A percentile compares a stretch with the other conserved stretches of the same genome.
Conservation (phyloP, 208 protist species). For the Wallacemonas rigidus region DNA sequence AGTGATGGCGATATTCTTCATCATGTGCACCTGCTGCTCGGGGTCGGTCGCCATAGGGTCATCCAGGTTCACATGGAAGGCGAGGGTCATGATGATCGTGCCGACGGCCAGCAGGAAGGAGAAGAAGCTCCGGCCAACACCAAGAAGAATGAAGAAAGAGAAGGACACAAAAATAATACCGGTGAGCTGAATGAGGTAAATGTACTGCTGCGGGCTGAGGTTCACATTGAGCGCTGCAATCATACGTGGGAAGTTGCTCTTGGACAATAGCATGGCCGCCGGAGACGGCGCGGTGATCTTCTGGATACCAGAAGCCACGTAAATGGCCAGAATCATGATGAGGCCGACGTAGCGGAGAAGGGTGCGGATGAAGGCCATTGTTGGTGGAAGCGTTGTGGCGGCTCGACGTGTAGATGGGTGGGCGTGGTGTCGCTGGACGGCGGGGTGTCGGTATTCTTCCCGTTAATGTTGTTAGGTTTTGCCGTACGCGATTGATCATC, state of each 20-base stretch:
- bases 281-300: conserved; percentile 50
- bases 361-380: conserved; percentile 29
- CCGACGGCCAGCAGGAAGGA: conserved; percentile 63
- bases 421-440: too few species aligned
- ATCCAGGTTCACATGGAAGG: conserved; percentile 63
- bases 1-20: conserved; percentile 63
- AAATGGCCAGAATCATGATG: conserved; percentile 50
- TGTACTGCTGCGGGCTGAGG: conserved; percentile 45
- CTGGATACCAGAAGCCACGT: conserved; percentile 57
- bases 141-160: conserved; percentile 81
- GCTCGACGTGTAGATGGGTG: too few species aligned
- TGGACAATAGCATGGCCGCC: conserved; percentile 47
- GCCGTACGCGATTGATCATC: too few species aligned
- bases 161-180: conserved; percentile 69
- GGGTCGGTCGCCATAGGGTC: conserved; percentile 32
- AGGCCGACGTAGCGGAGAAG: conserved; percentile 70
- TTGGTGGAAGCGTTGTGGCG: not conserved
- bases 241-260: conserved; percentile 72
- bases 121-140: conserved; percentile 82
- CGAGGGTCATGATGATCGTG: conserved; percentile 50
- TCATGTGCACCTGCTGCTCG: conserved; percentile 44
- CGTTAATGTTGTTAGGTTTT: too few species aligned
- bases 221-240: conserved; percentile 24
- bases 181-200: conserved; percentile 48
- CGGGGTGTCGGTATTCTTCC: too few species aligned